phyloP scores from a whole-genome alignment of 2,329 filamentous ascomycete species.

The Ophiostoma australiae region DNA sequence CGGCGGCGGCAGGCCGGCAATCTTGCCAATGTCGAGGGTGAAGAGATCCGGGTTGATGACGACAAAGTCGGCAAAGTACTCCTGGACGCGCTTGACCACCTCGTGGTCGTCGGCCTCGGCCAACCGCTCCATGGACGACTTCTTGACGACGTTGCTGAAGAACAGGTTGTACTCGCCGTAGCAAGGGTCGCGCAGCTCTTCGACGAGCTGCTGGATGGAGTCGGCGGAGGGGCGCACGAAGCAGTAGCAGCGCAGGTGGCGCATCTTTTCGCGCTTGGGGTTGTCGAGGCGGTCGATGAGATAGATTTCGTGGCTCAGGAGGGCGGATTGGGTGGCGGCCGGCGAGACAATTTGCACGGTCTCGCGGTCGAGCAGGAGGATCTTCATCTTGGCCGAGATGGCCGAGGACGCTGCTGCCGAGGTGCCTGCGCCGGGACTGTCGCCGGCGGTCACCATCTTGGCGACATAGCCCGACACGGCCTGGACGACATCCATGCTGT shows the following conservation, averaged over 20 bases:
- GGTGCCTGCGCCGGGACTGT: slow-evolving; percentile 54
- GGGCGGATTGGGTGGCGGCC: slow-evolving; percentile 87
- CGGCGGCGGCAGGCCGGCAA: slow-evolving; percentile 1
- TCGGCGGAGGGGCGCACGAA: slow-evolving; percentile 89
- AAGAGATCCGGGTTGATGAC: slow-evolving; percentile 94
- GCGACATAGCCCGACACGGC: slow-evolving; percentile 91
- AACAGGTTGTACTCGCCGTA: slow-evolving; percentile 97
- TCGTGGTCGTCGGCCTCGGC: slow-evolving; percentile 97
- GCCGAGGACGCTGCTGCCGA: slow-evolving; percentile 57
- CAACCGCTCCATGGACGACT: slow-evolving; percentile 86
- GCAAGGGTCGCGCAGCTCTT: slow-evolving; percentile 91
- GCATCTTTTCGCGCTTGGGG: slow-evolving; percentile 88
- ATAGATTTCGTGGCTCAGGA: slow-evolving; percentile 95
- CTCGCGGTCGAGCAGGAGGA: slow-evolving; percentile 85
- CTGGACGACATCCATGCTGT: slow-evolving; percentile 88
- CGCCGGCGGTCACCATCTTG: slow-evolving; percentile 87
- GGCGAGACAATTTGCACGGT: slow-evolving; percentile 92
- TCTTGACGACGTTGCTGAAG: slow-evolving; percentile 96
- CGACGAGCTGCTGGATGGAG: slow-evolving; percentile 88
- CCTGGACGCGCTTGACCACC: slow-evolving; percentile 87
- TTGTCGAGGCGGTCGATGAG: slow-evolving; percentile 96
- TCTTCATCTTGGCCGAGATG: slow-evolving; percentile 92
- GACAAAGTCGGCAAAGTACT: slow-evolving; percentile 93
- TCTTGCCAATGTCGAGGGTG: slow-evolving; percentile 58
- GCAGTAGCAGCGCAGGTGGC: slow-evolving; percentile 87